phyloP scores from a whole-genome alignment of 805 yeast species.

The Pichia eremophila region DNA sequence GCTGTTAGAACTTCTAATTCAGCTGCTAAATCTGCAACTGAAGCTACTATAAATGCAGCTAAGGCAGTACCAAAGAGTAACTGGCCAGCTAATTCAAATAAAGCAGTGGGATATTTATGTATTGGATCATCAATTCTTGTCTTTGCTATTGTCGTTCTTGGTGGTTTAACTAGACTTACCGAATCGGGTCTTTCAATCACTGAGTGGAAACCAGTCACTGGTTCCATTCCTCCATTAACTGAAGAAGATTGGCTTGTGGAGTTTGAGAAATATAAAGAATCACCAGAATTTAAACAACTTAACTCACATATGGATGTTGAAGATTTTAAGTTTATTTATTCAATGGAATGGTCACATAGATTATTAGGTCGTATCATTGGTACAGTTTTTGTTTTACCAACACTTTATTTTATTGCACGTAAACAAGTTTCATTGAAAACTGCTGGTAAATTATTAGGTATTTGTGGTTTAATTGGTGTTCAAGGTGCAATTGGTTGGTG shows the following conservation, averaged over 20 bases:
- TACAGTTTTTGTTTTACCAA: slow-evolving; percentile 71
- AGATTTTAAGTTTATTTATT: slow-evolving; percentile 89
- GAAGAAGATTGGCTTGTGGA: slow-evolving; percentile 81
- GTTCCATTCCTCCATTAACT: slow-evolving; percentile 79
- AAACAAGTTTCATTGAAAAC: slow-evolving; percentile 60
- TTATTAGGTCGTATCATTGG: slow-evolving; percentile 90
- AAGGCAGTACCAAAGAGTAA: slow-evolving; percentile 3
- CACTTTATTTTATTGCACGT: slow-evolving; percentile 64
- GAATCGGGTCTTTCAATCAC: slow-evolving; percentile 95
- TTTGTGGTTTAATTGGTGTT: slow-evolving; percentile 72
- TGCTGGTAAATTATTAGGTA: slow-evolving; percentile 57
- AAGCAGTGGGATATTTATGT: slow-evolving; percentile 76
- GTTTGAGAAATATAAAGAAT: slow-evolving; percentile 66
- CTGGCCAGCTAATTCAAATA: slow-evolving; percentile 40
- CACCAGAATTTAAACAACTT: slow-evolving; percentile 86
- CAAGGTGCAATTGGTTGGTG: slow-evolving; percentile 99
- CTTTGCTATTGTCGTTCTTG: slow-evolving; percentile 91
- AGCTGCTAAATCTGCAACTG: slow-evolving; percentile 2
- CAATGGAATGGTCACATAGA: slow-evolving; percentile 97
- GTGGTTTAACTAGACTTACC: slow-evolving; percentile 90
- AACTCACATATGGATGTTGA: slow-evolving; percentile 85
- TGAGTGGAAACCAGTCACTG: slow-evolving; percentile 98
- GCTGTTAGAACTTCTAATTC: neutral
- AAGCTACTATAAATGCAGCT: neutral
- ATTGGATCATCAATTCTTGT: slow-evolving; percentile 81